These are phyloP conservation scores for Hymenoscyphus scutula DNA, from an alignment of 2,329 filamentous ascomycete genomes.

Conservation along the genomic window DNA sequence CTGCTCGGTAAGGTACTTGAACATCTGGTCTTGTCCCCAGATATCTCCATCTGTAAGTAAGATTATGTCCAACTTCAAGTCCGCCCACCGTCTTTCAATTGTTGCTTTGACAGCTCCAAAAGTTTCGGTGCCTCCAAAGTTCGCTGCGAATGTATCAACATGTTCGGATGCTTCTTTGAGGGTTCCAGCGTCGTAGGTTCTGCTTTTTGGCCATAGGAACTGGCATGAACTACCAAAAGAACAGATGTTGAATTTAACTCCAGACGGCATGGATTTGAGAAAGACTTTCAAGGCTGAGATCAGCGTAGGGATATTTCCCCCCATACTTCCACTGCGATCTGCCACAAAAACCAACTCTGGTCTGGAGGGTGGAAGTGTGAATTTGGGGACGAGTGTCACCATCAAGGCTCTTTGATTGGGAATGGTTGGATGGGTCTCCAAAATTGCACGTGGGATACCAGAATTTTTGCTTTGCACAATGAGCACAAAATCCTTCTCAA, in stretches of 20 bases:
- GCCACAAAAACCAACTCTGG: conserved; percentile 70
- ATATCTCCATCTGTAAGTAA: conserved; percentile 57
- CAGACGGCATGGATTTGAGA: conserved; percentile 62
- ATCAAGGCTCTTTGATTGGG: conserved; percentile 64
- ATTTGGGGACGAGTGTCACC: conserved; percentile 68
- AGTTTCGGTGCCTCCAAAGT: conserved; percentile 56
- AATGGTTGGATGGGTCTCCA: conserved; percentile 64
- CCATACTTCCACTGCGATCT: conserved; percentile 70
- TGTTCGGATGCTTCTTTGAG: conserved; percentile 45
- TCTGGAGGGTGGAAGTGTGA: conserved; percentile 53
- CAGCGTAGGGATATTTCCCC: conserved; percentile 50
- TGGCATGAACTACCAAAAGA: conserved; percentile 55
- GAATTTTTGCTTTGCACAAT: conserved; percentile 60
- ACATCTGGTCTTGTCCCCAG: conserved; percentile 46
- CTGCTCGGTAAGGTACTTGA: conserved; percentile 45
- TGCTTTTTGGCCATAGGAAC: conserved; percentile 50
- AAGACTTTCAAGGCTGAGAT: conserved; percentile 59
- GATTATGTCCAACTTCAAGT: conserved; percentile 52
- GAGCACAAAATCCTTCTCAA: conserved; percentile 66
- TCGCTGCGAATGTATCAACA: conserved; percentile 42
- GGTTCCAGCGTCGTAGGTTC: conserved; percentile 44
- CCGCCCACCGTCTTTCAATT: conserved; percentile 43
- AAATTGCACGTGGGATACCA: conserved; percentile 59
- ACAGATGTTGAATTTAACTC: conserved; percentile 67
- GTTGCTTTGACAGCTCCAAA: conserved; percentile 44